Evolutionary conservation across 1,284 basidiomycete genomes (phyloP).

Genomic region (Microbotryum intermedium): DNA sequence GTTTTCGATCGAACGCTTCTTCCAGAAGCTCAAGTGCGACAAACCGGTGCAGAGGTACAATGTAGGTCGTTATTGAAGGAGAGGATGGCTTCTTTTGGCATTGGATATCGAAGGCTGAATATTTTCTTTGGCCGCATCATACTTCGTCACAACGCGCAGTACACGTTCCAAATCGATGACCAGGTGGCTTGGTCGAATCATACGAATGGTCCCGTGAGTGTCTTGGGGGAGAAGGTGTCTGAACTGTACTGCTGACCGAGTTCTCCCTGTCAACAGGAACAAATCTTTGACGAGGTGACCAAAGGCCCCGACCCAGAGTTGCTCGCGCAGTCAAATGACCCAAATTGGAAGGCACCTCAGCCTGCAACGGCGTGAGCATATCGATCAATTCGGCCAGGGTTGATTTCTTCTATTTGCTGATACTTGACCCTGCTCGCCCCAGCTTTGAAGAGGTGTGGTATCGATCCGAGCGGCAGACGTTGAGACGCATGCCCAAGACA

Average conservation of each 20-base stretch:
- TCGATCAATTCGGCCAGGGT: too few relatives aligned
- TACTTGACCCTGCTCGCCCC: background rate
- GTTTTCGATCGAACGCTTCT: conserved; percentile 56
- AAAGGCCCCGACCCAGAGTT: conserved; percentile 36
- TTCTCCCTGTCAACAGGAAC: conserved; percentile 42
- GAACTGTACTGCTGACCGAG: too few relatives aligned
- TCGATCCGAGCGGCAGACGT: conserved; percentile 61
- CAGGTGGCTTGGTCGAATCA: conserved; percentile 59
- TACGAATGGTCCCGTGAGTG: conserved; percentile 48
- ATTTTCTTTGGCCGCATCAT: too few relatives aligned
- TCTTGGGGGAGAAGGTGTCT: too few relatives aligned
- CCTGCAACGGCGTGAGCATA: conserved; percentile 9
- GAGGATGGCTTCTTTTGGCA: background rate
- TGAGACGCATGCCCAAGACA: conserved; percentile 46
- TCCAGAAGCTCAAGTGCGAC: conserved; percentile 54
- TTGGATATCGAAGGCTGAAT: too few relatives aligned
- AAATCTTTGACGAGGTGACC: conserved; percentile 43
- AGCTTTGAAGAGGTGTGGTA: conserved; percentile 45
- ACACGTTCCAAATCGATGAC: conserved; percentile 45
- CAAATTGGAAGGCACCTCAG: conserved; percentile 37
- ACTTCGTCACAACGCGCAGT: background rate
- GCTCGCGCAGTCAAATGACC: conserved; percentile 27
- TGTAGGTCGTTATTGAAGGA: conserved; percentile 42
- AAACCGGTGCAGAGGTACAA: conserved; percentile 66
- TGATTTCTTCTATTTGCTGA: background rate